Conservation (phyloP, 1,284 basidiomycete species). For the Flammula alnicola region DNA sequence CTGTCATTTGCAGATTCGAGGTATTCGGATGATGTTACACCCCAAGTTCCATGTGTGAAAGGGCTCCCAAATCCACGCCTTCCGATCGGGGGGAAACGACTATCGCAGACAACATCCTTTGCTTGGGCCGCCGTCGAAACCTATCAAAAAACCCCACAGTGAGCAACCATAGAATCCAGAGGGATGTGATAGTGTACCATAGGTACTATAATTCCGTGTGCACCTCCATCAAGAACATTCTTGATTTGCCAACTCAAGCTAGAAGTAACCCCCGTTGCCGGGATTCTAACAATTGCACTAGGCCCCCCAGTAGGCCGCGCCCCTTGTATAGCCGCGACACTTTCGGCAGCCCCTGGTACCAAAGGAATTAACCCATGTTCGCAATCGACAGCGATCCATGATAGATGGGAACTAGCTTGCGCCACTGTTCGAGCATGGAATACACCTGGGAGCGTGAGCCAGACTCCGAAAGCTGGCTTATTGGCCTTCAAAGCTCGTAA, state of each 20-base stretch:
- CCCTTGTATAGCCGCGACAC: constrained; percentile 54
- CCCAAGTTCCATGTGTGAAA: constrained; percentile 62
- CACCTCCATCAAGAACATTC: constrained; percentile 66
- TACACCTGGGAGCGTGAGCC: constrained; percentile 62
- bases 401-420: constrained; percentile 55
- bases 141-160: constrained; percentile 32
- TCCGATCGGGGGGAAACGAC: constrained; percentile 61
- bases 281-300: constrained; percentile 62
- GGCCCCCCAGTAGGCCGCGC: constrained; percentile 43
- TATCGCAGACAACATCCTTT: constrained; percentile 54
- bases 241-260: constrained; percentile 72
- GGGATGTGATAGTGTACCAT: constrained; percentile 47
- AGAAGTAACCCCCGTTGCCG: constrained; percentile 58
- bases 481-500: constrained; percentile 51
- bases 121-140: constrained; percentile 64
- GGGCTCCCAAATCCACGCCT: constrained; percentile 66
- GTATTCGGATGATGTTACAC: constrained; percentile 54
- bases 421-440: constrained; percentile 61
- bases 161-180: background rate
- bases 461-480: constrained; percentile 72
- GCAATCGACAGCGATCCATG: constrained; percentile 68
- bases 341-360: constrained; percentile 59
- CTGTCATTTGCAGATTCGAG: constrained; percentile 58
- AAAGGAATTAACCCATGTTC: constrained; percentile 65
- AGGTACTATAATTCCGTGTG: constrained; percentile 64